Base-by-base conservation (phyloP, 306 rosid genomes). In the Prunus padus region DNA sequence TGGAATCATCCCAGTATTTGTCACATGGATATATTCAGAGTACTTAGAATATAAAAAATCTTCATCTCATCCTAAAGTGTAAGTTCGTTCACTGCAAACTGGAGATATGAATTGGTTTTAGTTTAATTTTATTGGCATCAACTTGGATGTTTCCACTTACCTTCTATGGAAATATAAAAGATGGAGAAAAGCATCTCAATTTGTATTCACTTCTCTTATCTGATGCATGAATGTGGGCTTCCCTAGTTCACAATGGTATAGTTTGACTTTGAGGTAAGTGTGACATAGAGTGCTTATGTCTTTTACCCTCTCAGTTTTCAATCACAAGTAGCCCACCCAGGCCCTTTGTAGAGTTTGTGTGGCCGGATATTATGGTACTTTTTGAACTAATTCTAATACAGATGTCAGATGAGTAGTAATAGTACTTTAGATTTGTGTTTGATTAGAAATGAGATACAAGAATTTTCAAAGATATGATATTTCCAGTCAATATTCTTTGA, bases 1-100 rank as follows among this genome's bases (percentile, higher is more conserved):
- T 76, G 98, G 98, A 25, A 72, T 89, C 76, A 86, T 96, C 84
- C 99, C 98, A 26, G 76, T 91, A 75, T 90, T 92, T 84, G 92
- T 92, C 66, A 79, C 98, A 13, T 92, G 99, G 98, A 84, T 92
- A 79, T 96, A 96, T 87, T 85, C 99, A 55, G 98, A 96, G 87
- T 96, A 85, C 88, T 85, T 92, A 45, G 98, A 92, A 70, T 90
- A 90, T 80, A 89, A 79, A 89, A 96, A 73, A 87, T 65, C 84
- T 77, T 77, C 88, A 37, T 78, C 85, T 65, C 86, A 90, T 78
- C 80, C 87, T 73, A 96, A 96, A 92, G 90, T 86, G 99, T 92
- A 87, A 86, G 99, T 86, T 79, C 65, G 56, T 72, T 59, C 30
- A 59, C 68, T 76, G 65, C 56, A 18, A 46, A 46, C 22, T 59